A percentile compares a stretch with the other conserved stretches of the same genome.
phyloP scores from a whole-genome alignment of 2,329 filamentous ascomycete genomes.

The Tolypocladium album region DNA sequence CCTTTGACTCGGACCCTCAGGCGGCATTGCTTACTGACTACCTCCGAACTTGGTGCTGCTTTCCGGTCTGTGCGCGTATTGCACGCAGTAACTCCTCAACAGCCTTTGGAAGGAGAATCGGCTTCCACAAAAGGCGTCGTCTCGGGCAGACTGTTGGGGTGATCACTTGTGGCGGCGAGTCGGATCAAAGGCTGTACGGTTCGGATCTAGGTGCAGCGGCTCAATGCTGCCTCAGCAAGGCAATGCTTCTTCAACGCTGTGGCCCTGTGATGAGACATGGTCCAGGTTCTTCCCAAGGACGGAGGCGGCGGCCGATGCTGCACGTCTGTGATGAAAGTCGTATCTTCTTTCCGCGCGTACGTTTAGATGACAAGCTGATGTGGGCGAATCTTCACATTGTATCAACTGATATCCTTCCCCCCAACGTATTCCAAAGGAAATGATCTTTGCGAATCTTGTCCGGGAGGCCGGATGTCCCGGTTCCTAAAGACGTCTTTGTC shows the following conservation, averaged over 20 bases:
- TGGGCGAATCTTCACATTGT: too few species aligned
- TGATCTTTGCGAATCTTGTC: background rate
- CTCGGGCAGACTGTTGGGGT: background rate
- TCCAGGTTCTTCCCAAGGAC: background rate
- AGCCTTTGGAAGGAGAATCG: background rate
- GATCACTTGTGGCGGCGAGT: background rate
- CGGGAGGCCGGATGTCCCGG: background rate
- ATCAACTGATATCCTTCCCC: too few species aligned
- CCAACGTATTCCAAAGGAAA: background rate
- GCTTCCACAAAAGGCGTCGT: background rate
- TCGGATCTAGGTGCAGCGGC: background rate
- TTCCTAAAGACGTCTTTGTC: background rate
- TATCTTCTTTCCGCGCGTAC: background rate
- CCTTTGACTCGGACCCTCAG: background rate
- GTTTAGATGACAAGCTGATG: background rate
- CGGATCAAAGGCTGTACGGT: background rate
- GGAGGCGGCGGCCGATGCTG: background rate
- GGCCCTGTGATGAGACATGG: background rate
- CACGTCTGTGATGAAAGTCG: background rate
- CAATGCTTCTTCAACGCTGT: background rate
- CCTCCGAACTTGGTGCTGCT: too few species aligned
- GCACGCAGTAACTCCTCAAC: background rate
- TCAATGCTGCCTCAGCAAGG: background rate
- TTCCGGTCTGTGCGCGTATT: background rate
- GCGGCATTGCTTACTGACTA: background rate